These are phyloP conservation scores for Solanum hybrid DNA, from an alignment of 305 asterid genomes.

Conservation along the genomic window DNA sequence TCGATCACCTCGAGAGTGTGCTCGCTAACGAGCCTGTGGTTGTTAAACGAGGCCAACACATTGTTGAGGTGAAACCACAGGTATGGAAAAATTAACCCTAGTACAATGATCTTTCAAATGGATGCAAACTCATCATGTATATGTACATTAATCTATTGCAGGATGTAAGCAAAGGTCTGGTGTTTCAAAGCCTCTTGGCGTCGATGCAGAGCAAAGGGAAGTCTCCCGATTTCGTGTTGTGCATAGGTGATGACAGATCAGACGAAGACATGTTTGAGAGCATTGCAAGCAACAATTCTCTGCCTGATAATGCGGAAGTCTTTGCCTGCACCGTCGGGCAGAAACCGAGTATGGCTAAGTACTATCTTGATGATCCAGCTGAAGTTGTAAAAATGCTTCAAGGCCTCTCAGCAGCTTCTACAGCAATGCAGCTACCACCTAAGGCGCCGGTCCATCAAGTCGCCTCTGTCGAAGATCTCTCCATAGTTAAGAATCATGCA, in stretches of 20 bases:
- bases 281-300: slow-evolving; percentile 32
- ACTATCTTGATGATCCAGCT: slow-evolving; percentile 58
- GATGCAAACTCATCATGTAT: not conserved
- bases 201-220: slow-evolving; percentile 42
- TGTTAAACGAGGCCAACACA: slow-evolving; percentile 71
- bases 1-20: slow-evolving; percentile 78
- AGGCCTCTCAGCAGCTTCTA: slow-evolving; percentile 38
- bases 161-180: slow-evolving; percentile 90
- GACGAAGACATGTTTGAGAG: slow-evolving; percentile 89
- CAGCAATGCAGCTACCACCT: slow-evolving; percentile 17
- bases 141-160: slow-evolving; percentile 9
- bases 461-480: slow-evolving; percentile 27
- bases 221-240: slow-evolving; percentile 52
- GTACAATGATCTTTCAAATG: not conserved
- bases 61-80: slow-evolving; percentile 93
- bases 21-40: slow-evolving; percentile 82
- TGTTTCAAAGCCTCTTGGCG: slow-evolving; percentile 49
- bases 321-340: slow-evolving; percentile 84
- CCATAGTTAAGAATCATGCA: not conserved
- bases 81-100: slow-evolving; percentile 15
- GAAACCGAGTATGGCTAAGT: slow-evolving; percentile 79
- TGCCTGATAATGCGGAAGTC: slow-evolving; percentile 43
- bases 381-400: slow-evolving; percentile 62
- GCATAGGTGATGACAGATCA: slow-evolving; percentile 77
- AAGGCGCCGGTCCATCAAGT: slow-evolving; percentile 17